These are phyloP conservation scores for Phytophthora meadii DNA, from an alignment of 352 stramenopile species.

Conservation along the genomic window DNA sequence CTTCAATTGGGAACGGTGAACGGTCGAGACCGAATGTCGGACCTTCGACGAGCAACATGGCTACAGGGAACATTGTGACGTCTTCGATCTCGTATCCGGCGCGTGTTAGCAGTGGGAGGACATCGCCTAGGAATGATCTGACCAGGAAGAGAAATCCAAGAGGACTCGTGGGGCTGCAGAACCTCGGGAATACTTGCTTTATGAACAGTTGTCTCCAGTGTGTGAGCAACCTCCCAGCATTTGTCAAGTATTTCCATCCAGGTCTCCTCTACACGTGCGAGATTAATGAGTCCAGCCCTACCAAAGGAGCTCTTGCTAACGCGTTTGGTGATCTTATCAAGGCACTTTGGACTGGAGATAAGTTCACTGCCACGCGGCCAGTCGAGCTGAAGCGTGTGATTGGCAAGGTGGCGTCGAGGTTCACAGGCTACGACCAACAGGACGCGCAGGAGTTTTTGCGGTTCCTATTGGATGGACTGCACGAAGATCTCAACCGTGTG, in stretches of 20 bases:
- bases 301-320: constrained; percentile 62
- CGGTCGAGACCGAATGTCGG: constrained; percentile 20
- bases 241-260: constrained; percentile 68
- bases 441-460: constrained; percentile 93
- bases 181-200: constrained; percentile 88
- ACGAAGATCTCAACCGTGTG: constrained; percentile 88
- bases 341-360: constrained; percentile 61
- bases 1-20: constrained; percentile 23
- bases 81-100: constrained; percentile 25
- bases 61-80: constrained; percentile 34
- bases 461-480: constrained; percentile 85
- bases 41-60: constrained; percentile 25
- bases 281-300: constrained; percentile 66
- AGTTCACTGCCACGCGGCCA: constrained; percentile 65
- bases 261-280: constrained; percentile 44
- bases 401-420: constrained; percentile 73
- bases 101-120: constrained; percentile 20
- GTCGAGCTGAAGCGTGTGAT: constrained; percentile 80
- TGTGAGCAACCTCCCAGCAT: constrained; percentile 65
- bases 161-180: constrained; percentile 73
- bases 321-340: constrained; percentile 80
- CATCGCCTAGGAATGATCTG: constrained; percentile 13
- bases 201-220: constrained; percentile 92
- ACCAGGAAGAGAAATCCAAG: constrained; percentile 41
- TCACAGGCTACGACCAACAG: constrained; percentile 88